phyloP scores from a whole-genome alignment of 2,329 filamentous ascomycete species.

The Verticillium isaacii region DNA sequence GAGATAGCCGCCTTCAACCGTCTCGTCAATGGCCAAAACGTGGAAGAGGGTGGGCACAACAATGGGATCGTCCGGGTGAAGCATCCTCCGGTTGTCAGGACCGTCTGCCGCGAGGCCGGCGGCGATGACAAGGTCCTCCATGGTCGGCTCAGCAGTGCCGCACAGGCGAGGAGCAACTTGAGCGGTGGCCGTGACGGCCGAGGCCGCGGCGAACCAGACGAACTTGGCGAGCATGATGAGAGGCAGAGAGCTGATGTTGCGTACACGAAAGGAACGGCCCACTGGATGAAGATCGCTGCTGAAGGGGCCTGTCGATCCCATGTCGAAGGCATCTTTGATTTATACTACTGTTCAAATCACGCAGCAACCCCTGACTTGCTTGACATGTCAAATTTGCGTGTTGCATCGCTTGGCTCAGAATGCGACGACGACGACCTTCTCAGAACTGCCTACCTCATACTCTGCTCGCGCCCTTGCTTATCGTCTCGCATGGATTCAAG shows the following conservation, averaged over 20 bases:
- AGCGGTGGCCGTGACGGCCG: neutral
- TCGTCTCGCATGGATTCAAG: neutral
- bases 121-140: neutral
- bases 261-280: neutral
- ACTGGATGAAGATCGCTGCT: neutral
- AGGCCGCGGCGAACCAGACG: neutral
- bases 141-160: neutral
- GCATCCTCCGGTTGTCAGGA: neutral
- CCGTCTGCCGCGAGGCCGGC: slow-evolving; percentile 1
- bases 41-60: slow-evolving; percentile 21
- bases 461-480: neutral
- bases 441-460: neutral
- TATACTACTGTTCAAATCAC: neutral
- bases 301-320: neutral
- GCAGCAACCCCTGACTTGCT: neutral
- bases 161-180: neutral
- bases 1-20: slow-evolving; percentile 25
- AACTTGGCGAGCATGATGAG: slow-evolving; percentile 1
- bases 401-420: neutral
- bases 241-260: neutral
- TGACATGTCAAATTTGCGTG: neutral
- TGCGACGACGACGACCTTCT: neutral
- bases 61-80: slow-evolving; percentile 1
- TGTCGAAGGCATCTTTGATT: neutral
- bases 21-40: slow-evolving; percentile 21